These are phyloP conservation scores for Cubamyces sp. DNA, from an alignment of 768 basidiomycete species.

Conservation along the genomic window DNA sequence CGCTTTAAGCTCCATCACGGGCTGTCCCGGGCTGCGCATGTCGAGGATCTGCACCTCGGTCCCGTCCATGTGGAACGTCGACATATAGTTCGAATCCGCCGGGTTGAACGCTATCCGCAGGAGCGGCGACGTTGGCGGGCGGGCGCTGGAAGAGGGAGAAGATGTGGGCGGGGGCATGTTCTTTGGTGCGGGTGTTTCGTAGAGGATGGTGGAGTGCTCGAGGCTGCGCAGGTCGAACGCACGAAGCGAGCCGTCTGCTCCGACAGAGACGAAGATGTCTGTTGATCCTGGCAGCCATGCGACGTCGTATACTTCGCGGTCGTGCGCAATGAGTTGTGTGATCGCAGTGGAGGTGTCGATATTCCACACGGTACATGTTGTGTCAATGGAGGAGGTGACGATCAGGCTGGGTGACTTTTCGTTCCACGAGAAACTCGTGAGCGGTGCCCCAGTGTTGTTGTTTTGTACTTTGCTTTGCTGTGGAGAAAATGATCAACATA, in stretches of 20 bases:
- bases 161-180: conserved; percentile 60
- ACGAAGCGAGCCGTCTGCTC: conserved; percentile 94
- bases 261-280: conserved; percentile 97
- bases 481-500: not conserved
- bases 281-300: conserved; percentile 98
- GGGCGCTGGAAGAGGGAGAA: conserved; percentile 61
- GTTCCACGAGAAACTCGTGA: conserved; percentile 99
- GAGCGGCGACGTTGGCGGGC: conserved; percentile 79
- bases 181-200: conserved; percentile 88
- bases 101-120: conserved; percentile 92
- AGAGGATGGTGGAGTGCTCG: conserved; percentile 97
- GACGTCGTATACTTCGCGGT: conserved; percentile 95
- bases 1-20: conserved; percentile 88
- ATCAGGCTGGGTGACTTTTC: conserved; percentile 87
- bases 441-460: conserved; percentile 81
- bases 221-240: conserved; percentile 96
- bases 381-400: conserved; percentile 98
- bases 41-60: conserved; percentile 90
- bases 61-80: conserved; percentile 95
- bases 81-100: conserved; percentile 91
- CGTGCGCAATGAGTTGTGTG: conserved; percentile 97
- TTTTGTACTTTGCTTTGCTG: conserved; percentile 91
- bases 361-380: conserved; percentile 99
- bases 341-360: conserved; percentile 92
- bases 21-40: conserved; percentile 95